These are phyloP conservation scores for Pulveroboletus ravenelii DNA, from an alignment of 768 basidiomycete genomes.

Conservation along the genomic window DNA sequence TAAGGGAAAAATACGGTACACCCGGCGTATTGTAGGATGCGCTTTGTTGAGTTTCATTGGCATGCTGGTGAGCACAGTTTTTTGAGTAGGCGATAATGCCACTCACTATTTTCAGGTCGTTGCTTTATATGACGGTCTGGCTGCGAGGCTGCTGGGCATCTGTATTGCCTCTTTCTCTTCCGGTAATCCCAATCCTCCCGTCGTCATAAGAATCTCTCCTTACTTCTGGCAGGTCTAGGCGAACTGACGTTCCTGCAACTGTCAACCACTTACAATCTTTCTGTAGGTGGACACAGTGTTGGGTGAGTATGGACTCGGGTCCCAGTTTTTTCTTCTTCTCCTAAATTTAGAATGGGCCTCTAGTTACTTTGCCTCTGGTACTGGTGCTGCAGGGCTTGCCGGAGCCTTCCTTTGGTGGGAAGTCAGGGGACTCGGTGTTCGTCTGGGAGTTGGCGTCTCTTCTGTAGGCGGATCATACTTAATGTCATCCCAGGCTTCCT, in stretches of 20 bases:
- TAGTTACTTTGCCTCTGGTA: constrained; percentile 91
- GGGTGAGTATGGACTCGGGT: constrained; percentile 45
- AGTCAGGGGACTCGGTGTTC: constrained; percentile 78
- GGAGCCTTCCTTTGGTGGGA: constrained; percentile 97
- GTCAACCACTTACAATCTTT: constrained; percentile 75
- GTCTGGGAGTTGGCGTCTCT: constrained; percentile 76
- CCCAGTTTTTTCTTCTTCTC: too few relatives aligned
- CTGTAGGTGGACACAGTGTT: constrained; percentile 73
- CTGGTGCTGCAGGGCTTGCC: constrained; percentile 88
- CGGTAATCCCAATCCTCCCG: constrained; percentile 39
- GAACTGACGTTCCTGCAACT: constrained; percentile 93
- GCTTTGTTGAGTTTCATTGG: constrained; percentile 71
- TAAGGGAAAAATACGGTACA: constrained; percentile 81
- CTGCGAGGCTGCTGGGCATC: constrained; percentile 75
- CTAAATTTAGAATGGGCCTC: not conserved
- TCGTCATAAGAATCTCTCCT: constrained; percentile 1
- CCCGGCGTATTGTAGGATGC: constrained; percentile 68
- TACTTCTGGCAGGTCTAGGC: constrained; percentile 63
- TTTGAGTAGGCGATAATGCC: not conserved
- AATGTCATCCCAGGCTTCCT: not conserved
- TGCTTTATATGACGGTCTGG: constrained; percentile 61
- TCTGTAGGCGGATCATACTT: constrained; percentile 46
- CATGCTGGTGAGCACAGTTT: constrained; percentile 66
- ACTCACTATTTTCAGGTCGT: constrained; percentile 53
- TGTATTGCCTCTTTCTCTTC: constrained; percentile 81